Conservation (phyloP, 805 yeast genomes). For the Wickerhamomyces chaumierensis region DNA sequence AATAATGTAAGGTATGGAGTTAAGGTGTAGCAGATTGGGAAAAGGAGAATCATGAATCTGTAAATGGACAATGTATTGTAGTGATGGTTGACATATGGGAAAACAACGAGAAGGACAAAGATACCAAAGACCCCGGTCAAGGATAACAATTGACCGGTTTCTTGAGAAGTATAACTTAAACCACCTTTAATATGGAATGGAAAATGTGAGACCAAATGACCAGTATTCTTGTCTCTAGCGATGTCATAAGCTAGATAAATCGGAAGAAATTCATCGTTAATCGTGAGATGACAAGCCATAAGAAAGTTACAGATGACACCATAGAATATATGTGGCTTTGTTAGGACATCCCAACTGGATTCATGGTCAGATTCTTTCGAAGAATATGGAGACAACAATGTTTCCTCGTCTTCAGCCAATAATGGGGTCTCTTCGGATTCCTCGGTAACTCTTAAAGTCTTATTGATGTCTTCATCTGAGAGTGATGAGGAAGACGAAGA, state of each 20-base stretch:
- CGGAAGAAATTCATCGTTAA: constrained; percentile 45
- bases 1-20: constrained; percentile 39
- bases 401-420: constrained; percentile 17
- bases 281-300: constrained; percentile 35
- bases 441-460: too few relatives aligned
- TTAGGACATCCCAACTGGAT: constrained; percentile 15
- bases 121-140: constrained; percentile 44
- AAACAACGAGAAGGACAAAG: constrained; percentile 34
- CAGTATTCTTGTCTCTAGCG: constrained; percentile 14
- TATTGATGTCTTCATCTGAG: too few relatives aligned
- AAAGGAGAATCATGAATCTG: constrained; percentile 26
- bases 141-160: constrained; percentile 40
- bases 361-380: neutral
- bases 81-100: constrained; percentile 38
- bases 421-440: constrained; percentile 1
- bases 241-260: constrained; percentile 34
- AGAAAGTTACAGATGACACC: constrained; percentile 28
- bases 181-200: constrained; percentile 44
- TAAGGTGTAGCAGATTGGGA: constrained; percentile 33
- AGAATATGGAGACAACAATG: too few relatives aligned
- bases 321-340: constrained; percentile 22
- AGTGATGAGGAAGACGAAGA: too few relatives aligned
- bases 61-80: constrained; percentile 35
- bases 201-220: constrained; percentile 23
- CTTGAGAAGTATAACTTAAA: constrained; percentile 32